These are phyloP conservation scores for Penicillium atrosanguineum DNA, from an alignment of 495 filamentous ascomycete genomes.

Conservation along the genomic window DNA sequence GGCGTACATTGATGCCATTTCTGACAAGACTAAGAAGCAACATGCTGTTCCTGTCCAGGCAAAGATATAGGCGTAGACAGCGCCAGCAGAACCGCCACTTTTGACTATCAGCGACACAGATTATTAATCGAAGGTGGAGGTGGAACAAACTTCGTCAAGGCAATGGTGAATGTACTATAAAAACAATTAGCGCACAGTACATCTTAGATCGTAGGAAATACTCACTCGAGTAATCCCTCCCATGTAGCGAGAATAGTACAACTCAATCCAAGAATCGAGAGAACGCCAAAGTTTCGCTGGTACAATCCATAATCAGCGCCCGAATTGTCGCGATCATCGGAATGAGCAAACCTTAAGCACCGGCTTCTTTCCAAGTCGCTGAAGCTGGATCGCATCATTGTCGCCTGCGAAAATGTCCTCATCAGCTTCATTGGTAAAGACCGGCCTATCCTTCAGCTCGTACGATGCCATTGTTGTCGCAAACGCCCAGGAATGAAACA, in stretches of 20 bases:
- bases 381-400: neutral
- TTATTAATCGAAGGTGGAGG: neutral
- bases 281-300: slow-evolving; percentile 31
- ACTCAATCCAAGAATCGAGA: slow-evolving; percentile 36
- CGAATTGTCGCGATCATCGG: too few species aligned
- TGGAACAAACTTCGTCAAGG: slow-evolving; percentile 18
- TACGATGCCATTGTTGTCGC: too few species aligned
- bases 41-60: slow-evolving; percentile 46
- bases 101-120: slow-evolving; percentile 1
- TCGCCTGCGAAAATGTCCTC: neutral
- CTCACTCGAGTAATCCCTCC: slow-evolving; percentile 22
- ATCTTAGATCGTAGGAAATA: neutral
- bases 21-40: slow-evolving; percentile 36
- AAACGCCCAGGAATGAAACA: too few species aligned
- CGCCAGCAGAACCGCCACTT: slow-evolving; percentile 47
- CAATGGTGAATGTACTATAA: slow-evolving; percentile 20
- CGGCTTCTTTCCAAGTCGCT: slow-evolving; percentile 3
- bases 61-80: slow-evolving; percentile 50
- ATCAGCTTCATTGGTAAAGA: too few species aligned
- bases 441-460: too few species aligned
- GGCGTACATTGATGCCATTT: slow-evolving; percentile 46
- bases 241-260: slow-evolving; percentile 40
- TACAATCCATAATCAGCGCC: neutral
- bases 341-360: neutral
- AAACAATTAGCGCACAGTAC: neutral